A percentile compares a stretch with the other conserved stretches of the same genome.
Conservation (phyloP, 108 stramenopile genomes). For the Seminavis robusta region DNA sequence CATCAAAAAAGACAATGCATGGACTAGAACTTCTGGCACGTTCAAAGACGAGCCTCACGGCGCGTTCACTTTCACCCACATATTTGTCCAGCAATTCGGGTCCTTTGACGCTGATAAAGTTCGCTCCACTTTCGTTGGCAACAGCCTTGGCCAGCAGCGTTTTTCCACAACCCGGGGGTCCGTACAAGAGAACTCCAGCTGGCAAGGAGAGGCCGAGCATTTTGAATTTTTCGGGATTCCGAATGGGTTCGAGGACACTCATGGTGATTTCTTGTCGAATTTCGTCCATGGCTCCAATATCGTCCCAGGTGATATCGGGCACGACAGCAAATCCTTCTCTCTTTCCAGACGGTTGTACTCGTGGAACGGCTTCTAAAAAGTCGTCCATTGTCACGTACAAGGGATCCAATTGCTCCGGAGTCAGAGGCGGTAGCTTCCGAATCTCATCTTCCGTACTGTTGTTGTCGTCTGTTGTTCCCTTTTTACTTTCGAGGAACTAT, state of each 20-base stretch:
- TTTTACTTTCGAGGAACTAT: constrained; percentile 8
- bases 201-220: constrained; percentile 84
- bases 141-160: constrained; percentile 98
- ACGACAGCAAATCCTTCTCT: constrained; percentile 99
- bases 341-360: constrained; percentile 96
- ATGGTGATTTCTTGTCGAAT: constrained; percentile 94
- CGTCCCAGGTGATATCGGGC: constrained; percentile 96
- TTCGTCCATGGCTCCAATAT: constrained; percentile 85
- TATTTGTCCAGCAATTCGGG: constrained; percentile 91
- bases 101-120: constrained; percentile 97
- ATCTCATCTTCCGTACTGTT: constrained; percentile 3
- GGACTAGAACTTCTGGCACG: constrained; percentile 87
- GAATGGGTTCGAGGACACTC: constrained; percentile 94
- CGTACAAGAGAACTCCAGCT: constrained; percentile 91
- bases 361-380: constrained; percentile 89
- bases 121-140: constrained; percentile 97
- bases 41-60: constrained; percentile 90
- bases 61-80: constrained; percentile 97
- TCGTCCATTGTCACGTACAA: constrained; percentile 91
- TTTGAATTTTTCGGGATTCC: constrained; percentile 91
- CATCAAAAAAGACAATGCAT: constrained; percentile 99
- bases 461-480: constrained; percentile 5
- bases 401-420: constrained; percentile 71
- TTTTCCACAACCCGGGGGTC: constrained; percentile 98
- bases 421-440: constrained; percentile 48